Percentiles rank a stretch among this genome's conserved stretches.
These are phyloP conservation scores for Ambrosiella xylebori DNA, from an alignment of 2,329 filamentous ascomycete genomes.

Conservation along the genomic window DNA sequence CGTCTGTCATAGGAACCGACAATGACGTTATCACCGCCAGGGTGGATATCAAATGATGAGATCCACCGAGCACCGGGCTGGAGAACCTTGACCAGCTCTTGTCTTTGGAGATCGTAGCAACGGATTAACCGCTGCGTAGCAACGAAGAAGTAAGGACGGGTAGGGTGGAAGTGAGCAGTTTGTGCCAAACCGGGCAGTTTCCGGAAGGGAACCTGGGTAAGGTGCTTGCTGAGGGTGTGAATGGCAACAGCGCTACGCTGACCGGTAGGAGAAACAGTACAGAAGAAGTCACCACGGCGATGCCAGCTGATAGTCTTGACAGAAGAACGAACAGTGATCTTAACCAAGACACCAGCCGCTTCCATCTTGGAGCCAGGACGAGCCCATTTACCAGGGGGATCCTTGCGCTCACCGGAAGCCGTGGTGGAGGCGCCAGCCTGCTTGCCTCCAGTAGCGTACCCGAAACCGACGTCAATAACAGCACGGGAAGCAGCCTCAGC, in stretches of 20 bases:
- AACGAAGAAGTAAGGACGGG: constrained; percentile 83
- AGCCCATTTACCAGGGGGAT: constrained; percentile 64
- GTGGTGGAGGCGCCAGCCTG: constrained; percentile 30
- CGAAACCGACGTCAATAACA: constrained; percentile 75
- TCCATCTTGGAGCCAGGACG: constrained; percentile 59
- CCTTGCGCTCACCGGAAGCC: constrained; percentile 46
- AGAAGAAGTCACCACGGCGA: constrained; percentile 81
- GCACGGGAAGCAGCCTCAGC: constrained; percentile 58
- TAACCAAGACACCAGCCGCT: constrained; percentile 61
- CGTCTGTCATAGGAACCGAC: constrained; percentile 89
- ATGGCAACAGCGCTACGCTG: constrained; percentile 73
- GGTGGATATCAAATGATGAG: constrained; percentile 81
- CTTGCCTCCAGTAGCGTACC: constrained; percentile 59
- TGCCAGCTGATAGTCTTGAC: constrained; percentile 92
- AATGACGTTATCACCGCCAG: constrained; percentile 82
- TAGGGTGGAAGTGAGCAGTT: constrained; percentile 86
- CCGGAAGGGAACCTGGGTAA: constrained; percentile 88
- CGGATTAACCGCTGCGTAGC: constrained; percentile 87
- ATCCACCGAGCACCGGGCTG: constrained; percentile 91
- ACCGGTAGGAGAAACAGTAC: constrained; percentile 70
- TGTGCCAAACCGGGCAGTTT: constrained; percentile 58
- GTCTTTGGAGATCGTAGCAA: constrained; percentile 80
- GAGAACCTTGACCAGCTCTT: constrained; percentile 82
- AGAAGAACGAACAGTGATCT: constrained; percentile 59
- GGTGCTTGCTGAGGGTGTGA: constrained; percentile 86